phyloP scores from a whole-genome alignment of 345 rosid genomes.

The Abelmoschus esculentus region DNA sequence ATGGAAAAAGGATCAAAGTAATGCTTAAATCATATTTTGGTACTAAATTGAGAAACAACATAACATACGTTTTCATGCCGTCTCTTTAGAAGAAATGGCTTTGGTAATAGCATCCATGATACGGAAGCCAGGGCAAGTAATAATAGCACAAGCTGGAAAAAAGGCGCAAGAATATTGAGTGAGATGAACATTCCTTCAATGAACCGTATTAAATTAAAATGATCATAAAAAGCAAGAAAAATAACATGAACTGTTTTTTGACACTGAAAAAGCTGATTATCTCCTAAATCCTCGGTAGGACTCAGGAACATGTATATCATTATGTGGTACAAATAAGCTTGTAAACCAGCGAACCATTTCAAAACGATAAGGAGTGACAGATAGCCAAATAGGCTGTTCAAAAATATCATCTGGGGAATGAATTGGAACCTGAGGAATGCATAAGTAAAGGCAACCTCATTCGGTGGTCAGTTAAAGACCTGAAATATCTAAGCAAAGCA shows the following conservation, averaged over 20 bases:
- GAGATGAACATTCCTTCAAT: neutral
- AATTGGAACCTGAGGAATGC: slow-evolving; percentile 76
- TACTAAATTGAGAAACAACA: neutral
- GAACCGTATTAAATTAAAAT: neutral
- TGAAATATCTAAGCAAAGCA: slow-evolving; percentile 8
- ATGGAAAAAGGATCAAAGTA: neutral
- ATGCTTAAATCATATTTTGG: neutral
- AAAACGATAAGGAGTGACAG: slow-evolving; percentile 68
- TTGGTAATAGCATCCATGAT: slow-evolving; percentile 94
- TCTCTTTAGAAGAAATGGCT: slow-evolving; percentile 87
- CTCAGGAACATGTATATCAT: slow-evolving; percentile 97
- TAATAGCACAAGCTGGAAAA: slow-evolving; percentile 58
- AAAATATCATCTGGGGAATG: slow-evolving; percentile 85
- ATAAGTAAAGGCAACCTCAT: neutral
- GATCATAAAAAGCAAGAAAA: slow-evolving; percentile 1
- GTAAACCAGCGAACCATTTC: slow-evolving; percentile 95
- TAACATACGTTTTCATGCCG: slow-evolving; percentile 62
- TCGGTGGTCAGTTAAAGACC: neutral
- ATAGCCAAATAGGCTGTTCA: slow-evolving; percentile 90
- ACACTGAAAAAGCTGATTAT: slow-evolving; percentile 72
- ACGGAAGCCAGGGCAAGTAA: slow-evolving; percentile 79
- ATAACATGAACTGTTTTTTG: slow-evolving; percentile 73
- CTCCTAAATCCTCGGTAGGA: slow-evolving; percentile 85
- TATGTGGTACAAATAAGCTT: slow-evolving; percentile 84
- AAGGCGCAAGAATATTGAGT: slow-evolving; percentile 3